Evolutionary conservation across 768 basidiomycete genomes (phyloP).

Genomic region (Leucocoprinus birnbaumii): DNA sequence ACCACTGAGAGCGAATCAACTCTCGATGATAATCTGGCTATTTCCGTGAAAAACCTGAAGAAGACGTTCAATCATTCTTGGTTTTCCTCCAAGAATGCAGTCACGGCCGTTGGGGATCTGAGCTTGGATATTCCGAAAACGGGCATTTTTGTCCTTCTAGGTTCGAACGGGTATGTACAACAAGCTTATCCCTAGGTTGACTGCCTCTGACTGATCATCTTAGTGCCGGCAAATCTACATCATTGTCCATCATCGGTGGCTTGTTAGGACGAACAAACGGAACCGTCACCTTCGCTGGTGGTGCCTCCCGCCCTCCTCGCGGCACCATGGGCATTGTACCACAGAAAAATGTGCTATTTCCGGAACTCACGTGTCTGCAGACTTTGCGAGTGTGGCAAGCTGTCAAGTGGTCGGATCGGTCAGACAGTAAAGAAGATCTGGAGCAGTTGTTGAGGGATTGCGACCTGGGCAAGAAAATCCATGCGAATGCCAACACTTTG

Average conservation of each 20-base stretch:
- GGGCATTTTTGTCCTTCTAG: slow-evolving; percentile 77
- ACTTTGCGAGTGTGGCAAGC: slow-evolving; percentile 71
- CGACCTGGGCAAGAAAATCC: slow-evolving; percentile 67
- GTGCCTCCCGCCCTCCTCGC: slow-evolving; percentile 48
- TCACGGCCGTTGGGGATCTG: slow-evolving; percentile 66
- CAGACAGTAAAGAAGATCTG: slow-evolving; percentile 50
- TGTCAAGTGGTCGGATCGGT: slow-evolving; percentile 58
- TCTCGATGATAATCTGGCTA: slow-evolving; percentile 43
- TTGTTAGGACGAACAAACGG: slow-evolving; percentile 60
- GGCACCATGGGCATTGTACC: slow-evolving; percentile 76
- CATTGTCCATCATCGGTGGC: slow-evolving; percentile 64
- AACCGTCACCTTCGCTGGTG: slow-evolving; percentile 52
- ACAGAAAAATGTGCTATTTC: slow-evolving; percentile 81
- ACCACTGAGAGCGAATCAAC: slow-evolving; percentile 10
- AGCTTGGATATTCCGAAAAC: slow-evolving; percentile 65
- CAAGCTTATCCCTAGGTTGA: too few relatives aligned
- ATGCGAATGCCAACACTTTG: slow-evolving; percentile 61
- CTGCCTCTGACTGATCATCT: not conserved
- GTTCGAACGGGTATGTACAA: slow-evolving; percentile 60
- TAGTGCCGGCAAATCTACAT: slow-evolving; percentile 78
- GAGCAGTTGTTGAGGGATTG: slow-evolving; percentile 68
- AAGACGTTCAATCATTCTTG: slow-evolving; percentile 55
- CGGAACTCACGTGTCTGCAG: slow-evolving; percentile 72
- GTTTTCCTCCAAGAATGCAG: slow-evolving; percentile 42
- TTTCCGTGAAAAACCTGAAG: slow-evolving; percentile 57